A percentile compares a stretch with the other conserved stretches of the same genome.
Evolutionary conservation across 2,329 filamentous ascomycete genomes (phyloP).

Genomic region (Apiospora pterosperma): DNA sequence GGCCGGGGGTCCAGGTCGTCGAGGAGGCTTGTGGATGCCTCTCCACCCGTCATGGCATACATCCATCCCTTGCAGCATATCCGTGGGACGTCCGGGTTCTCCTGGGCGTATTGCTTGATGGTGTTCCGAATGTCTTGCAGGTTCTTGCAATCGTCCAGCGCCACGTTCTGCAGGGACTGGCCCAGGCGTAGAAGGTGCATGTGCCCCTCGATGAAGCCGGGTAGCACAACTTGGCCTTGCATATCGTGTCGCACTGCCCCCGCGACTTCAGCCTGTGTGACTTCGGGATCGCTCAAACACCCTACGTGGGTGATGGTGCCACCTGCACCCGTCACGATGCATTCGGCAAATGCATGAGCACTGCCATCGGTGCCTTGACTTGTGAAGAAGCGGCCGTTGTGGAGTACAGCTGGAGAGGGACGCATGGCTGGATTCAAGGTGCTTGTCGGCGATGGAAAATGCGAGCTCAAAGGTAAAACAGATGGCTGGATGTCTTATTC

Average conservation of each 20-base stretch:
- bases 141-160: slow-evolving; percentile 41
- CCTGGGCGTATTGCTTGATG: slow-evolving; percentile 41
- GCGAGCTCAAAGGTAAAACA: neutral
- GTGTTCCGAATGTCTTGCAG: slow-evolving; percentile 45
- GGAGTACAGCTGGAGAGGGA: slow-evolving; percentile 41
- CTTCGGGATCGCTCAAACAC: slow-evolving; percentile 24
- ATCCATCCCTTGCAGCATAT: slow-evolving; percentile 54
- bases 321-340: slow-evolving; percentile 31
- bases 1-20: slow-evolving; percentile 49
- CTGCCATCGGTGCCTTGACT: slow-evolving; percentile 30
- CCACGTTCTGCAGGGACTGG: slow-evolving; percentile 48
- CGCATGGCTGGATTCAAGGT: neutral
- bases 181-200: slow-evolving; percentile 55
- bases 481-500: neutral
- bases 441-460: neutral
- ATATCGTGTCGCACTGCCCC: slow-evolving; percentile 30
- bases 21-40: slow-evolving; percentile 45
- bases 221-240: slow-evolving; percentile 40
- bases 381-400: slow-evolving; percentile 57
- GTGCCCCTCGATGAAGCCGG: slow-evolving; percentile 56
- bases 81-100: slow-evolving; percentile 40
- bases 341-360: slow-evolving; percentile 30
- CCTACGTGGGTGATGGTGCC: slow-evolving; percentile 35
- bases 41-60: slow-evolving; percentile 48
- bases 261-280: slow-evolving; percentile 22